Evolutionary conservation across 2,329 filamentous ascomycete species (phyloP), one percentile per base, ranked within the genome.

Genomic region (Ophiostoma sp.): DNA sequence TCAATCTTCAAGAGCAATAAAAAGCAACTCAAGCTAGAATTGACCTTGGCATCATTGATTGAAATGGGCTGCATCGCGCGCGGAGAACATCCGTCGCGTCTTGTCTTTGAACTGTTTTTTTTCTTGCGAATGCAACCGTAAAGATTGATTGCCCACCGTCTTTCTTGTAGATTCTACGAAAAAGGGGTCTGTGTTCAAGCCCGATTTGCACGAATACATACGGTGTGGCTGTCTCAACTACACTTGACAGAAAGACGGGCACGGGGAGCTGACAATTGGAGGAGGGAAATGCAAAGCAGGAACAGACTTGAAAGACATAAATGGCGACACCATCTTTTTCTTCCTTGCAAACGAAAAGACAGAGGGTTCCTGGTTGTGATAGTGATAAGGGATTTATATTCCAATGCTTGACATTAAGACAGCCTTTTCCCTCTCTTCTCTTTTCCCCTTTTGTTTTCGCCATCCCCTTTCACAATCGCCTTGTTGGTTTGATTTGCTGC

Each of bases 231-330:
- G 11, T 64, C 33, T 36, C 25, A 1, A 12, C n/a, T 11, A 36
- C 33, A 25, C 8, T 57, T 59, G 33, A 39, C 59, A 39, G 31
- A 2, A 22, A 19, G 8, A 63, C 59, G 39, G 59, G 59, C 31
- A 64, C 59, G 33, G 33, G n/a, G 19, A 39, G n/a, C 59, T 25
- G 59, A 33, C 59, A 22, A 64, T 64, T 64, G 61, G 36, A 45
- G 36, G 11, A 45, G 12, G 28, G 9, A 5, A 22, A 22, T 8
- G 33, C 22, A 39, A 39, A 9, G 39, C 11, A 45, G 36, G 39
- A 28, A 19, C 61, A 45, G 36, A 66, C 36, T 17, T n/a, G 17
- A 28, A 45, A 25, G 33, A 28, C 28, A 15, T 55, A 55, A 36
- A 45, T 42, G 36, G n/a, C 36, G 33, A 42, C 61, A 66, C 61